Conservation (phyloP, 306 rosid species). For the Pyrus betulifolia region DNA sequence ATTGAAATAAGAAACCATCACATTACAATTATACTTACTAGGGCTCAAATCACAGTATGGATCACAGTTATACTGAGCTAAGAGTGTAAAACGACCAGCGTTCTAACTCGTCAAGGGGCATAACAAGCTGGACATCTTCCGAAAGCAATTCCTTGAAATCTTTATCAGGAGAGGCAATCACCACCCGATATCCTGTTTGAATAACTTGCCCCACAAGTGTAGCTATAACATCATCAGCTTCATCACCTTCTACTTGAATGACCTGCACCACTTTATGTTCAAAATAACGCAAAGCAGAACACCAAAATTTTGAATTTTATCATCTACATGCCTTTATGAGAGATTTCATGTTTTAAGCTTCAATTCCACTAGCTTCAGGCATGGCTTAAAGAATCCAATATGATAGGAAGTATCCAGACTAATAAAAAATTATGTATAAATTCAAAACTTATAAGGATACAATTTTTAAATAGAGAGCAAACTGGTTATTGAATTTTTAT, state of each 20-base stretch:
- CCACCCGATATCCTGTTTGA: conserved; percentile 48
- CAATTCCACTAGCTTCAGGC: too few species aligned
- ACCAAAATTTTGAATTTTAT: too few species aligned
- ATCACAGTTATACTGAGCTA: conserved; percentile 71
- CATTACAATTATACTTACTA: conserved; percentile 45
- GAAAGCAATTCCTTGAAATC: conserved; percentile 94
- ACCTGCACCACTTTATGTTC: too few species aligned
- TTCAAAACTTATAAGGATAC: too few species aligned
- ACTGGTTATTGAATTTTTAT: background rate
- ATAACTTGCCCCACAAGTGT: conserved; percentile 72
- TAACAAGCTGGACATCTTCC: conserved; percentile 81
- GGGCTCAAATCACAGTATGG: conserved; percentile 84
- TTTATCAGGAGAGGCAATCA: conserved; percentile 93
- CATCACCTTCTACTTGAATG: too few species aligned
- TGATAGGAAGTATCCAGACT: too few species aligned
- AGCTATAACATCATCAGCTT: conserved; percentile 27
- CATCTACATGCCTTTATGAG: too few species aligned
- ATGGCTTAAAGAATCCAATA: too few species aligned
- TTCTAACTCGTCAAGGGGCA: conserved; percentile 70
- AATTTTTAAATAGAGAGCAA: too few species aligned
- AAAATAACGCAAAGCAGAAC: too few species aligned
- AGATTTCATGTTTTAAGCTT: too few species aligned
- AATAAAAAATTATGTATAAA: too few species aligned
- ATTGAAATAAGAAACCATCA: background rate
- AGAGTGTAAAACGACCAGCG: conserved; percentile 95